Evolutionary conservation across 805 yeast species (phyloP).

Genomic region (Pichia cabralensis): DNA sequence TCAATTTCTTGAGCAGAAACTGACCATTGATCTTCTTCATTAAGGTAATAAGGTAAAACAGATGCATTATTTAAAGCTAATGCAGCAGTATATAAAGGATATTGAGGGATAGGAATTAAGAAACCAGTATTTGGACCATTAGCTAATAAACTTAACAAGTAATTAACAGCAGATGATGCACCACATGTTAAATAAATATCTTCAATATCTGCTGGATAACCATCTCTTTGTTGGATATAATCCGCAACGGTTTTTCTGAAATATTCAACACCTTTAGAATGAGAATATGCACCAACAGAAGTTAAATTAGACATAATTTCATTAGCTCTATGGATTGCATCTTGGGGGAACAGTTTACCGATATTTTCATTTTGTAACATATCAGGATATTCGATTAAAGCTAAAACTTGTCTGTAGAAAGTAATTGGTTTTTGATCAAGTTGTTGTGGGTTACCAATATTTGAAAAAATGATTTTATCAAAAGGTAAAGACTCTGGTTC

Average conservation of each 20-base stretch:
- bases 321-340: conserved; percentile 67
- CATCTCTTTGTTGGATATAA: conserved; percentile 75
- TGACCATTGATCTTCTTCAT: conserved; percentile 79
- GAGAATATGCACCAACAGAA: conserved; percentile 91
- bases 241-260: conserved; percentile 73
- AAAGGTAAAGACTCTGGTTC: conserved; percentile 66
- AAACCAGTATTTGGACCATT: conserved; percentile 64
- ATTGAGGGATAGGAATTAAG: conserved; percentile 95
- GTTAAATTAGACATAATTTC: conserved; percentile 51
- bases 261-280: conserved; percentile 75
- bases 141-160: conserved; percentile 62
- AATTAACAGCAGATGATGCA: conserved; percentile 89
- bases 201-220: conserved; percentile 53
- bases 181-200: conserved; percentile 84
- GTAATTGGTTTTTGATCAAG: conserved; percentile 88
- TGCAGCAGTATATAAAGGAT: conserved; percentile 95
- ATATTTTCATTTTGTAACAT: conserved; percentile 34
- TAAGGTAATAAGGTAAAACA: conserved; percentile 77
- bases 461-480: conserved; percentile 70
- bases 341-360: conserved; percentile 39
- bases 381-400: conserved; percentile 78
- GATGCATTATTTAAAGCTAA: conserved; percentile 74
- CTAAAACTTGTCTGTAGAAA: conserved; percentile 87
- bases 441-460: conserved; percentile 98
- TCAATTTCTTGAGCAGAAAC: conserved; percentile 61